These are phyloP conservation scores for Aaosphaeria arxii DNA, from an alignment of 2,329 filamentous ascomycete genomes.

Conservation along the genomic window DNA sequence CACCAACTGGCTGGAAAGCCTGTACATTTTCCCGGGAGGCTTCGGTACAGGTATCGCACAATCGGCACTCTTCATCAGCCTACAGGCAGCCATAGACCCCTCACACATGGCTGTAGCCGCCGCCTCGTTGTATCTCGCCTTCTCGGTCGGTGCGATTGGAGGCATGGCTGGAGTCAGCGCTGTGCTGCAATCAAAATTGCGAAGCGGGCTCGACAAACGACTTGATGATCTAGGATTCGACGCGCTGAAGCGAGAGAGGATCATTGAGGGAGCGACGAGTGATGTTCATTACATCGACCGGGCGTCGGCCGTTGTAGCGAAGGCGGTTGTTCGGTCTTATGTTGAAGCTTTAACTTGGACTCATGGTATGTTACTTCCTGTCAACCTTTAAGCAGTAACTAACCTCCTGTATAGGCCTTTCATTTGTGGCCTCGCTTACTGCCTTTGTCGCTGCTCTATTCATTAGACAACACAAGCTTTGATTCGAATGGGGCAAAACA, in stretches of 20 bases:
- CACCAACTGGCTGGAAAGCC: slow-evolving; percentile 22
- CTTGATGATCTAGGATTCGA: slow-evolving; percentile 10
- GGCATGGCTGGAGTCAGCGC: slow-evolving; percentile 23
- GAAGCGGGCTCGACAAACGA: slow-evolving; percentile 10
- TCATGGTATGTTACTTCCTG: slow-evolving; percentile 11
- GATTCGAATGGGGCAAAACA: not conserved
- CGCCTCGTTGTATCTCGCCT: slow-evolving; percentile 17
- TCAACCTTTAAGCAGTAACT: not conserved
- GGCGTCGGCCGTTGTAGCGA: slow-evolving; percentile 10
- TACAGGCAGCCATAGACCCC: slow-evolving; percentile 21
- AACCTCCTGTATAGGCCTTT: slow-evolving; percentile 10
- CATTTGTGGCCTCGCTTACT: slow-evolving; percentile 11
- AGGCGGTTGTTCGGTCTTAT: slow-evolving; percentile 14
- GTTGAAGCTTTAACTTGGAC: slow-evolving; percentile 21
- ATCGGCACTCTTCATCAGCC: slow-evolving; percentile 22
- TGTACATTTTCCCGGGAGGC: slow-evolving; percentile 26
- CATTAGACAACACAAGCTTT: slow-evolving; percentile 17
- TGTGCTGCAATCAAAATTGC: slow-evolving; percentile 18
- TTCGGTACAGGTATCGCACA: slow-evolving; percentile 23
- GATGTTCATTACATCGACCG: slow-evolving; percentile 18
- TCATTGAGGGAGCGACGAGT: slow-evolving; percentile 16
- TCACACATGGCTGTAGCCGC: slow-evolving; percentile 17
- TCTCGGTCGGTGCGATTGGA: slow-evolving; percentile 11
- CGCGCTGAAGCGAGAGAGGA: slow-evolving; percentile 1
- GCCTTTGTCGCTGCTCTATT: slow-evolving; percentile 16